Evolutionary conservation across 1,284 basidiomycete species (phyloP), one percentile per base, ranked within the genome.

Genomic region (Testicularia cyperi): DNA sequence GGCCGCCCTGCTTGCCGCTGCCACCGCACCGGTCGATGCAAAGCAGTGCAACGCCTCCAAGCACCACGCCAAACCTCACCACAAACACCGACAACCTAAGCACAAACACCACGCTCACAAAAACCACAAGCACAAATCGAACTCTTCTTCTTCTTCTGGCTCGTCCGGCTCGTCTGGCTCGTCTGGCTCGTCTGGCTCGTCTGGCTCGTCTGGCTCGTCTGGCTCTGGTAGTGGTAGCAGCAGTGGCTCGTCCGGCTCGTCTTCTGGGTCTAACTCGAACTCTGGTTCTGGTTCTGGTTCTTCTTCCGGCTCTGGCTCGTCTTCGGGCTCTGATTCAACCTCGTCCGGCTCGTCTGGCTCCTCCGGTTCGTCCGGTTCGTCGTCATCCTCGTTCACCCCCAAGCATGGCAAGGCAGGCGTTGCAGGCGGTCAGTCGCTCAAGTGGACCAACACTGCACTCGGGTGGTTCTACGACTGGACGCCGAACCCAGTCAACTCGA

Each of bases 391-490:
- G 12, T 42, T 57, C 29, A 52, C 51, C 6, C 66, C 63, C 26
- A 51, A 54, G 25, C 54, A 49, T 14, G 56, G 49, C 42, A 70
- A 70, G 38, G 65, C 60, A 19, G 67, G 67, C 49, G 52, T 68
- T 22, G 65, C 67, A 24, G 67, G 67, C 28, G 67, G 67, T 21
- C 46, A 70, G 34, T 66, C 62, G 27, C 56, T 70, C 45, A 54
- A 57, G 22, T 65, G 45, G 48, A 49, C 42, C 18, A 23, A 22
- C 41, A 32, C 32, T 4, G 19, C 41, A 15, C 48, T 70, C 20
- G 53, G 65, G 18, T 65, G 60, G 51, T 61, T 48, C 43, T 52
- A 57, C 35, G 53, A 58, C 33, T 68, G 65, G 65, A 63, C 65
- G 23, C 53, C 63, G 34, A 46, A 38, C 31, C 65, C 63, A 2